phyloP scores from a whole-genome alignment of 2,329 filamentous ascomycete species.

The Rutstroemia sp. region DNA sequence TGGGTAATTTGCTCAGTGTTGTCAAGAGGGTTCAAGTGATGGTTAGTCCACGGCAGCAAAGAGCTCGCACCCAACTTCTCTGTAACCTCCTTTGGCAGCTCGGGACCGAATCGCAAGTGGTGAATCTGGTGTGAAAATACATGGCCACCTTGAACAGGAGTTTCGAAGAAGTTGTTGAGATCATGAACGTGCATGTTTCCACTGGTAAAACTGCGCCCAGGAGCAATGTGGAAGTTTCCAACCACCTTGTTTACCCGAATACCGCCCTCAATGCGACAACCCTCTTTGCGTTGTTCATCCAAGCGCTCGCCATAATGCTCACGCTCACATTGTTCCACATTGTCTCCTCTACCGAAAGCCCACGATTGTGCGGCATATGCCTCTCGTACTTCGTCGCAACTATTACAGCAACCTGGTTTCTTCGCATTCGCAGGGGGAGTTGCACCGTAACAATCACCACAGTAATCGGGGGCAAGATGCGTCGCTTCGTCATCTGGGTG shows the following conservation, averaged over 20 bases:
- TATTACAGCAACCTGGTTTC: conserved; percentile 92
- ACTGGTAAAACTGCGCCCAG: conserved; percentile 90
- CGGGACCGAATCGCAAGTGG: conserved; percentile 84
- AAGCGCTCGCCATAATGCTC: conserved; percentile 90
- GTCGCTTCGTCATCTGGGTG: conserved; percentile 54
- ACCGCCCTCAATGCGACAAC: conserved; percentile 86
- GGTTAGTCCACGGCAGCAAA: conserved; percentile 67
- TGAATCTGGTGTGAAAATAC: conserved; percentile 88
- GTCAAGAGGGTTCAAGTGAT: conserved; percentile 90
- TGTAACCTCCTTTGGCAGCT: conserved; percentile 66
- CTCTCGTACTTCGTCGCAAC: conserved; percentile 92
- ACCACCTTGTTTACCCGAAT: conserved; percentile 97
- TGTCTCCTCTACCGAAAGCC: conserved; percentile 89
- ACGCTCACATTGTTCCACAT: conserved; percentile 88
- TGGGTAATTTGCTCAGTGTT: conserved; percentile 66
- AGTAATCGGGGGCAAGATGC: conserved; percentile 88
- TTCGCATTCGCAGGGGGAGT: conserved; percentile 59
- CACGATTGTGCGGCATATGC: conserved; percentile 85
- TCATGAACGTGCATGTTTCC: conserved; percentile 98
- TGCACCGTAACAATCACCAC: conserved; percentile 88
- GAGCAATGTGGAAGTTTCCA: conserved; percentile 97
- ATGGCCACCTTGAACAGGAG: conserved; percentile 60
- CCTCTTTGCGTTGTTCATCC: conserved; percentile 81
- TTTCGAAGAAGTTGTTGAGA: conserved; percentile 87
- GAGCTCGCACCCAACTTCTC: conserved; percentile 49